Evolutionary conservation across 192 early-diverging fungal species (phyloP).

Genomic region (Gigaspora rosea): DNA sequence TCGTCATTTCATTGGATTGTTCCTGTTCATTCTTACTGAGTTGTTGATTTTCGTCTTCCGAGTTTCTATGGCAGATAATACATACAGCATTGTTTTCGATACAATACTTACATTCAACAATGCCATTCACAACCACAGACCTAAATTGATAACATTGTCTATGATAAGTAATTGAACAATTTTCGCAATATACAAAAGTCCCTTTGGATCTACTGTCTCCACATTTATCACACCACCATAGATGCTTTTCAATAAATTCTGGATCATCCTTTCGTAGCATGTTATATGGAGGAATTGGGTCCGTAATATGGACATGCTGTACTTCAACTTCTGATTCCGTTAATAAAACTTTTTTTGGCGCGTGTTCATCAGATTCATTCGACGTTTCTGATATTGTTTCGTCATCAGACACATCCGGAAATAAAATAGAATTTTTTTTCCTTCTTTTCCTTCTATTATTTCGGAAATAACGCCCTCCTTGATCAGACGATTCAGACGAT

Average conservation of each 20-base stretch:
- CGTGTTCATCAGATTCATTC: too few species aligned
- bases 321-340: neutral
- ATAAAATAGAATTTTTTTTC: too few species aligned
- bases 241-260: constrained; percentile 6
- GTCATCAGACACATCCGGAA: too few species aligned
- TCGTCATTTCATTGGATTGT: too few species aligned
- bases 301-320: neutral
- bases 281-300: neutral
- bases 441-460: too few species aligned
- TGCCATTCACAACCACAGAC: constrained; percentile 33
- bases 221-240: constrained; percentile 14
- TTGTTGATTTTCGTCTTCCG: constrained; percentile 12
- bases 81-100: constrained; percentile 40
- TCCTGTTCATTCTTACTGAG: neutral
- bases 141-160: constrained; percentile 33
- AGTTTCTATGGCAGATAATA: constrained; percentile 36
- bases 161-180: constrained; percentile 42
- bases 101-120: constrained; percentile 41
- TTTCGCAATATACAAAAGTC: constrained; percentile 41
- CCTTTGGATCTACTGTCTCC: neutral
- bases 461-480: too few species aligned
- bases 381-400: too few species aligned
- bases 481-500: too few species aligned
- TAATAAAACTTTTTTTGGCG: too few species aligned
- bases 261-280: neutral